Conservation (phyloP, 306 rosid genomes). For the Cucurbita argyrosperma region DNA sequence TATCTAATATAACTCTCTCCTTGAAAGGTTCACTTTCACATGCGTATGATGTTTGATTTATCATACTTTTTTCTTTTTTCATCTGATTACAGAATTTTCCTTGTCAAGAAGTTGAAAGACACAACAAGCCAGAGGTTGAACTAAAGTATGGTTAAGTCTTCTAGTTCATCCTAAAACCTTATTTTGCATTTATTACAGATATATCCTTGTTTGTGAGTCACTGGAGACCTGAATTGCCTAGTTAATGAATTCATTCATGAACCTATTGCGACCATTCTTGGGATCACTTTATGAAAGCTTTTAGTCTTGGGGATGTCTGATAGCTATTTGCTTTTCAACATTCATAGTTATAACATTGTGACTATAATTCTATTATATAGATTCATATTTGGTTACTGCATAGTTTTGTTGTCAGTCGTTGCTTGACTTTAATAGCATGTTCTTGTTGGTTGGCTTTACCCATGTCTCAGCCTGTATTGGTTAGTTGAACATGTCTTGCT, state of each 20-base stretch:
- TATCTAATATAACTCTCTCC: not conserved
- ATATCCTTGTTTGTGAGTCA: not conserved
- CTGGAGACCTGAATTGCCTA: not conserved
- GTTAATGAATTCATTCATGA: not conserved
- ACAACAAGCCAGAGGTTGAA: conserved; percentile 95
- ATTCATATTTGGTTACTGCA: not conserved
- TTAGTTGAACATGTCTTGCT: not conserved
- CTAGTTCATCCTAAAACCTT: not conserved
- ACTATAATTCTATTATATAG: not conserved
- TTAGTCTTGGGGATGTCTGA: not conserved
- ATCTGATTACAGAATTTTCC: conserved; percentile 61
- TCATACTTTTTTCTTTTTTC: not conserved
- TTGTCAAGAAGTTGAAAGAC: conserved; percentile 98
- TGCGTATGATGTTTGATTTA: not conserved
- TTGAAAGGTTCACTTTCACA: no score
- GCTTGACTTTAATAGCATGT: not conserved
- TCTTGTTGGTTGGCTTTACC: not conserved
- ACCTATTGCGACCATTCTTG: not conserved
- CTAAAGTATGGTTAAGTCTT: conserved; percentile 45
- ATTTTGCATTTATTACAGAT: not conserved
- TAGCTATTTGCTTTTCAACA: not conserved
- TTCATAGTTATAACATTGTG: not conserved
- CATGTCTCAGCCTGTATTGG: not conserved
- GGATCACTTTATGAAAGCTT: not conserved
- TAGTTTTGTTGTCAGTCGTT: not conserved